A percentile compares a stretch with the other conserved stretches of the same genome.
phyloP scores from a whole-genome alignment of 345 rosid species.

The Aurinia saxatilis region DNA sequence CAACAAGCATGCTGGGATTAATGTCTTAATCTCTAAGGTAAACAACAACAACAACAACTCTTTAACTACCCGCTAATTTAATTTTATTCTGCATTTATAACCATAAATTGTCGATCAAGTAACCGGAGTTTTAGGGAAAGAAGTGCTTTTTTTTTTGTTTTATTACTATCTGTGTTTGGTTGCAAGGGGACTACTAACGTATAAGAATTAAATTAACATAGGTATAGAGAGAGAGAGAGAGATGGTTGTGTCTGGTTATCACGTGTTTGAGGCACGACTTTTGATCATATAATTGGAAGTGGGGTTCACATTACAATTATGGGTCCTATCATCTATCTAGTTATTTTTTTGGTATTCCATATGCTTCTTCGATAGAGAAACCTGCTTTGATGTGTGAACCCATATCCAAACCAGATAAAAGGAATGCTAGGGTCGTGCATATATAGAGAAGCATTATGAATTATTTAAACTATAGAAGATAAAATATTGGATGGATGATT shows the following conservation, averaged over 20 bases:
- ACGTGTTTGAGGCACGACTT: constrained; percentile 27
- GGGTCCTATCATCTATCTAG: neutral
- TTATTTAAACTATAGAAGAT: neutral
- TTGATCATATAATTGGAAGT: constrained; percentile 27
- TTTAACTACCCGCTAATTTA: no score
- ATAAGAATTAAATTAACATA: constrained; percentile 16
- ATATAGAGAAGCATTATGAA: neutral
- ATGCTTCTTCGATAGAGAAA: neutral
- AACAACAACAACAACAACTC: no score
- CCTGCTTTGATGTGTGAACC: constrained; percentile 6
- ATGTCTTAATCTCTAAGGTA: constrained; percentile 93
- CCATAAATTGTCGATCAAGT: no score
- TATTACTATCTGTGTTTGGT: constrained; percentile 11
- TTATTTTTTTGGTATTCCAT: constrained; percentile 7
- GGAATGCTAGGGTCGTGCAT: no score
- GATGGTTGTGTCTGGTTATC: constrained; percentile 15
- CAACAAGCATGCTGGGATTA: constrained; percentile 91
- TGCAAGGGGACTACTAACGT: constrained; percentile 17
- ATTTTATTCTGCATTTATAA: neutral
- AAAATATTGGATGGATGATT: neutral
- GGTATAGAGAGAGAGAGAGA: no score
- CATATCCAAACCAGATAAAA: no score
- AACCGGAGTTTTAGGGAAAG: neutral
- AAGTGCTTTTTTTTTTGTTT: constrained; percentile 10
- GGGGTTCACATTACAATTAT: constrained; percentile 18